Evolutionary conservation across 2,329 filamentous ascomycete genomes (phyloP).

Genomic region (Ceratocystis cubensis): DNA sequence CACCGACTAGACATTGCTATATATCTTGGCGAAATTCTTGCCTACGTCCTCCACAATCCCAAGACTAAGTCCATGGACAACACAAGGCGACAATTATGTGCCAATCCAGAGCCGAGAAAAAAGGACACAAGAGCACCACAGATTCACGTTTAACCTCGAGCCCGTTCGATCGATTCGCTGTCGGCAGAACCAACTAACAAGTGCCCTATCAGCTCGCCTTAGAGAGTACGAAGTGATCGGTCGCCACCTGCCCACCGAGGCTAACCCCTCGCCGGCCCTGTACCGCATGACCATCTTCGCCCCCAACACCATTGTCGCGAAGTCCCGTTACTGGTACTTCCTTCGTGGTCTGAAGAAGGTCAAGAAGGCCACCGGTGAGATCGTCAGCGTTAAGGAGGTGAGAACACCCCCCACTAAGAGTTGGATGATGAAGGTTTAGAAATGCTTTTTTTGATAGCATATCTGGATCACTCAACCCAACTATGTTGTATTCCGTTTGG

Average conservation of each 20-base stretch:
- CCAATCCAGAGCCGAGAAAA: neutral
- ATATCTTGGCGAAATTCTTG: neutral
- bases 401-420: slow-evolving; percentile 27
- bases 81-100: neutral
- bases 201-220: slow-evolving; percentile 67
- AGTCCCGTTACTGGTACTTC: slow-evolving; percentile 99
- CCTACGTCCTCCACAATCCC: neutral
- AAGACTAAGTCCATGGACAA: neutral
- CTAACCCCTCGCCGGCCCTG: slow-evolving; percentile 92
- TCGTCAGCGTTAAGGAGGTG: slow-evolving; percentile 93
- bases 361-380: slow-evolving; percentile 99
- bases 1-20: neutral
- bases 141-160: slow-evolving; percentile 9
- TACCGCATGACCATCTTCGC: slow-evolving; percentile 99
- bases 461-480: neutral
- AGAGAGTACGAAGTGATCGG: slow-evolving; percentile 99
- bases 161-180: slow-evolving; percentile 12
- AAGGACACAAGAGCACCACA: slow-evolving; percentile 2
- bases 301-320: slow-evolving; percentile 93
- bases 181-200: slow-evolving; percentile 24
- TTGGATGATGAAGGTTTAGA: neutral
- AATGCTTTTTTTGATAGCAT: neutral
- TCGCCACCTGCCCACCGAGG: slow-evolving; percentile 95
- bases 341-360: slow-evolving; percentile 97
- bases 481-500: neutral